These are phyloP conservation scores for Taphrina wiesneri DNA, from an alignment of 1,139 yeast species.

Conservation along the genomic window DNA sequence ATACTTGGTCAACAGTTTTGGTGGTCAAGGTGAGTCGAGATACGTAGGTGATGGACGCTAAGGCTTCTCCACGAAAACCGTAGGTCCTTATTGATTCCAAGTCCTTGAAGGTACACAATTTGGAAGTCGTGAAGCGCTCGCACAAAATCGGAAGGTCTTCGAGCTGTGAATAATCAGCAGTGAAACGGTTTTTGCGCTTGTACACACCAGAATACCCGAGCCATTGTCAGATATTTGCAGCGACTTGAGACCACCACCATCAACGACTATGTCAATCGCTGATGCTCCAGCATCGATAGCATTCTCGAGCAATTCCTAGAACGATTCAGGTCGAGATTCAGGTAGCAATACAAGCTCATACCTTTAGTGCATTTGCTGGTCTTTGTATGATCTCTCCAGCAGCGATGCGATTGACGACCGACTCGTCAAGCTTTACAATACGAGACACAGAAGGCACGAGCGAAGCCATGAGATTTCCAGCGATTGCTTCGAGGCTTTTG, in stretches of 20 bases:
- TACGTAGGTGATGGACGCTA: slow-evolving; percentile 67
- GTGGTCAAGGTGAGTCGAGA: slow-evolving; percentile 72
- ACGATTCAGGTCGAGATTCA: neutral
- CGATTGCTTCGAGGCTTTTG: no score
- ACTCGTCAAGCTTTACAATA: slow-evolving; percentile 54
- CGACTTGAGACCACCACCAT: slow-evolving; percentile 64
- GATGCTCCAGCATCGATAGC: slow-evolving; percentile 73
- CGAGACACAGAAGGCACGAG: slow-evolving; percentile 11
- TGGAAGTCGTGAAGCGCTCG: slow-evolving; percentile 72
- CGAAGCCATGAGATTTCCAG: neutral
- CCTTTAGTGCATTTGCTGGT: slow-evolving; percentile 77
- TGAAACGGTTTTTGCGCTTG: neutral
- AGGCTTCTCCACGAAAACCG: slow-evolving; percentile 83
- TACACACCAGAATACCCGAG: slow-evolving; percentile 55
- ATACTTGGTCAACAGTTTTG: slow-evolving; percentile 58
- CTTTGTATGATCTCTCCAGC: slow-evolving; percentile 96
- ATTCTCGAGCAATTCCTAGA: slow-evolving; percentile 68
- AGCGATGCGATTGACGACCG: slow-evolving; percentile 86
- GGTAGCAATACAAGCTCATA: neutral
- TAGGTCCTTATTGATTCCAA: slow-evolving; percentile 56
- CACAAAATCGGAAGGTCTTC: slow-evolving; percentile 63
- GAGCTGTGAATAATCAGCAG: slow-evolving; percentile 47
- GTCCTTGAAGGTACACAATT: slow-evolving; percentile 57
- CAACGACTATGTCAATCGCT: slow-evolving; percentile 61
- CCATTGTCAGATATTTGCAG: slow-evolving; percentile 77